A percentile compares a stretch with the other conserved stretches of the same genome.
phyloP scores from a whole-genome alignment of 2,329 filamentous ascomycete species.

The Purpureocillium takamizusanense region DNA sequence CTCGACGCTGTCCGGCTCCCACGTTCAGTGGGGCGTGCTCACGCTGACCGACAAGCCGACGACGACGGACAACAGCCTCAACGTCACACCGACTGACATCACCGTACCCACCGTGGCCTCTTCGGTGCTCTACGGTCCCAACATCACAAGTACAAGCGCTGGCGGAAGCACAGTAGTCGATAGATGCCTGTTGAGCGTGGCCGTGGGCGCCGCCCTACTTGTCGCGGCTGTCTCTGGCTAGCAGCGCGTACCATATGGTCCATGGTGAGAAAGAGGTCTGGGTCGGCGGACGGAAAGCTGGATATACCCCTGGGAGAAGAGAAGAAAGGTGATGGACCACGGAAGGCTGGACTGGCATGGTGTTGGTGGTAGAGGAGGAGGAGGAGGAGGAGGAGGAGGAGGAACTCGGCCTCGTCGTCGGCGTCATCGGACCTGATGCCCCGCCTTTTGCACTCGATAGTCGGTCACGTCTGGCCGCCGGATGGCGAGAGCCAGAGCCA shows the following conservation, averaged over 20 bases:
- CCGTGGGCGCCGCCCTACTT: neutral
- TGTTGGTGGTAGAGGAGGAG: too few species aligned
- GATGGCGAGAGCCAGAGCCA: neutral
- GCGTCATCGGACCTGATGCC: too few species aligned
- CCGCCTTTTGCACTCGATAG: too few species aligned
- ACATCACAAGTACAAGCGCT: slow-evolving; percentile 2
- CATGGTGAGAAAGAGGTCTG: neutral
- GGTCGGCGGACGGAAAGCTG: neutral
- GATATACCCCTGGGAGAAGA: neutral
- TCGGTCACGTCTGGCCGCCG: neutral
- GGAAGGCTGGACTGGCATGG: too few species aligned
- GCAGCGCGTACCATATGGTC: too few species aligned
- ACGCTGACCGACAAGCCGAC: slow-evolving; percentile 30
- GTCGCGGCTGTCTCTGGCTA: too few species aligned
- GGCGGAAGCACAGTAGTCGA: neutral
- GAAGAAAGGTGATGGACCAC: neutral
- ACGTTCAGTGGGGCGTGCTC: slow-evolving; percentile 34
- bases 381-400: too few species aligned
- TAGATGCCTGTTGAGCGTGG: neutral
- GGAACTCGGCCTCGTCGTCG: too few species aligned
- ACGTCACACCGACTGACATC: slow-evolving; percentile 12
- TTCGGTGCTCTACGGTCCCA: slow-evolving; percentile 4
- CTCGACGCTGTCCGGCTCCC: slow-evolving; percentile 29
- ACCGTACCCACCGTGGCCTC: slow-evolving; percentile 7
- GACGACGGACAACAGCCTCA: slow-evolving; percentile 17